These are phyloP conservation scores for Picochlorum costavermella DNA, from an alignment of 139 green algal species.

Conservation along the genomic window DNA sequence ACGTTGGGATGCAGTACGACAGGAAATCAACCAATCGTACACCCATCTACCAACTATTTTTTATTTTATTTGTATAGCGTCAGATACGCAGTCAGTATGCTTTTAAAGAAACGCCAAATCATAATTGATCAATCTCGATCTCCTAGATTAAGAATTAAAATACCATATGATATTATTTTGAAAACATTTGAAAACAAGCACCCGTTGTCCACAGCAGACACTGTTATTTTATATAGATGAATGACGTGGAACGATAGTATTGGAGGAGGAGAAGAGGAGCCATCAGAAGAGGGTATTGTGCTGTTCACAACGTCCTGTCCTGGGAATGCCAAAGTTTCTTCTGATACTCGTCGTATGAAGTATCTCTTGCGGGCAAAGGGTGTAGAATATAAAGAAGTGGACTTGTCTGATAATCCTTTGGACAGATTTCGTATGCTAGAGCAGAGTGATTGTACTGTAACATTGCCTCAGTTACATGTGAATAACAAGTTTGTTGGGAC, in stretches of 20 bases:
- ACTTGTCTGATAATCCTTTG: slow-evolving; percentile 31
- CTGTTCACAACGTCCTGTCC: slow-evolving; percentile 38
- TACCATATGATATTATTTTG: no score
- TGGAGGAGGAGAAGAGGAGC: no score
- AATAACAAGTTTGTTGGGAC: slow-evolving; percentile 27
- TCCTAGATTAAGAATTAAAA: slow-evolving; percentile 11
- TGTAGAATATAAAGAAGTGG: slow-evolving; percentile 41
- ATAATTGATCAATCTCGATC: no score
- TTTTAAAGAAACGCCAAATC: no score
- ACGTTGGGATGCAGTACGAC: no score
- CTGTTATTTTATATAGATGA: no score
- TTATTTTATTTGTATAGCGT: no score
- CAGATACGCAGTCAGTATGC: no score
- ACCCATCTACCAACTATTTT: not conserved
- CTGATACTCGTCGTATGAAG: slow-evolving; percentile 37
- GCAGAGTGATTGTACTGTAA: slow-evolving; percentile 17
- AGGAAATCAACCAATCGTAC: no score
- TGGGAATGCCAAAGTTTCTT: slow-evolving; percentile 32
- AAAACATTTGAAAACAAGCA: no score
- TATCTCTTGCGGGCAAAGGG: slow-evolving; percentile 45
- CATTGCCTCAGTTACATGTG: slow-evolving; percentile 54
- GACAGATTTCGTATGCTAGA: slow-evolving; percentile 34
- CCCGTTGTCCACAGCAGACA: no score
- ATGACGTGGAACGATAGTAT: no score
- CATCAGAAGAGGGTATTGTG: slow-evolving; percentile 16